These are phyloP conservation scores for Chaetomium strumarium DNA, from an alignment of 2,329 filamentous ascomycete genomes.

Conservation along the genomic window DNA sequence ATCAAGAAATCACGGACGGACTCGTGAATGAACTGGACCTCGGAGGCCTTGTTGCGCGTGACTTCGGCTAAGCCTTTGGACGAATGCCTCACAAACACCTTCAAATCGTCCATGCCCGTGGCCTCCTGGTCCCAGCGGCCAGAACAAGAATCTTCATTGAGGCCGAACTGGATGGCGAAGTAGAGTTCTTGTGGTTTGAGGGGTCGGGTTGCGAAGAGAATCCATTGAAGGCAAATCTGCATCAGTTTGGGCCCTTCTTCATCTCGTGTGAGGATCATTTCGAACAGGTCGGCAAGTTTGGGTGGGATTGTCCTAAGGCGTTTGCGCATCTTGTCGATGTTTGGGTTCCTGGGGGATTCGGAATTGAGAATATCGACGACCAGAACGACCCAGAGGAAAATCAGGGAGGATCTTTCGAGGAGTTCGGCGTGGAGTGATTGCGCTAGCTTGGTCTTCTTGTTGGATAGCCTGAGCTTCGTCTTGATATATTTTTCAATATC, in stretches of 20 bases:
- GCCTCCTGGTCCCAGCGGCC: background rate
- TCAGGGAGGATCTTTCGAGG: background rate
- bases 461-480: background rate
- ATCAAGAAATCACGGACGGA: constrained; percentile 44
- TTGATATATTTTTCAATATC: background rate
- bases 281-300: background rate
- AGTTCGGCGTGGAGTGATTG: background rate
- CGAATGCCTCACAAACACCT: background rate
- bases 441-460: background rate
- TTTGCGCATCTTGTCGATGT: background rate
- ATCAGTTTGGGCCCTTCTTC: background rate
- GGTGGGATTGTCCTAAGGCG: background rate
- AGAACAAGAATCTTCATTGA: background rate
- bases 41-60: background rate
- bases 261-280: background rate
- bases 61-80: background rate
- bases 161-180: background rate
- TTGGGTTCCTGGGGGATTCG: background rate
- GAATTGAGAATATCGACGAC: background rate
- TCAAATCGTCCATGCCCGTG: background rate
- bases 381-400: background rate
- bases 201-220: background rate
- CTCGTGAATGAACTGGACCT: constrained; percentile 50
- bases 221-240: background rate
- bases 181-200: background rate